Evolutionary conservation across 2,329 filamentous ascomycete species (phyloP).

Genomic region (Xylariaceae sp.): DNA sequence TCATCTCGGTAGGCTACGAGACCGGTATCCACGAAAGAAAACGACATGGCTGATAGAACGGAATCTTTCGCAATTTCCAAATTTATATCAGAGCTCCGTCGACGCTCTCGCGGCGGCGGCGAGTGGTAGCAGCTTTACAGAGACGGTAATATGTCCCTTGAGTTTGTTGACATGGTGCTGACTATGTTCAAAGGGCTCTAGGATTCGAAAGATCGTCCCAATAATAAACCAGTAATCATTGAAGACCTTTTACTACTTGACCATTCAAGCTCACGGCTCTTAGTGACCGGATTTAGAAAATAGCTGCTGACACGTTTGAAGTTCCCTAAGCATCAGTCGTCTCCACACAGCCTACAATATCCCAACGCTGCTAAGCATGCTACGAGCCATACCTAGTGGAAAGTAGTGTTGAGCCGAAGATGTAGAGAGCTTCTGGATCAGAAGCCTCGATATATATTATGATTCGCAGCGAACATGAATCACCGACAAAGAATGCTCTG

Average conservation of each 20-base stretch:
- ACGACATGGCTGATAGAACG: slow-evolving; percentile 30
- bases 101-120: slow-evolving; percentile 42
- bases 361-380: slow-evolving; percentile 50
- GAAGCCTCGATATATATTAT: slow-evolving; percentile 57
- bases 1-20: neutral
- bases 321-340: slow-evolving; percentile 45
- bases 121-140: slow-evolving; percentile 52
- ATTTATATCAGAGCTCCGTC: slow-evolving; percentile 58
- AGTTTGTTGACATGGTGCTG: slow-evolving; percentile 43
- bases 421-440: slow-evolving; percentile 57
- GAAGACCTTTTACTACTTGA: slow-evolving; percentile 44
- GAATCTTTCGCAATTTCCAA: slow-evolving; percentile 62
- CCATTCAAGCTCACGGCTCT: slow-evolving; percentile 45
- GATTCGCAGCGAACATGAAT: slow-evolving; percentile 61
- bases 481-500: slow-evolving; percentile 59
- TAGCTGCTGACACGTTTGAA: slow-evolving; percentile 43
- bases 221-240: slow-evolving; percentile 46
- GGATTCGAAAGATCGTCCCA: slow-evolving; percentile 63
- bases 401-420: slow-evolving; percentile 57
- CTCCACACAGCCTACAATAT: slow-evolving; percentile 7
- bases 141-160: slow-evolving; percentile 50
- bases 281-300: slow-evolving; percentile 52
- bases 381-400: slow-evolving; percentile 54
- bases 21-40: neutral
- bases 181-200: slow-evolving; percentile 45